Percentiles rank a stretch among this genome's conserved stretches.
These are phyloP conservation scores for Bruguiera sexangula DNA, from an alignment of 345 rosid genomes.

Conservation along the genomic window DNA sequence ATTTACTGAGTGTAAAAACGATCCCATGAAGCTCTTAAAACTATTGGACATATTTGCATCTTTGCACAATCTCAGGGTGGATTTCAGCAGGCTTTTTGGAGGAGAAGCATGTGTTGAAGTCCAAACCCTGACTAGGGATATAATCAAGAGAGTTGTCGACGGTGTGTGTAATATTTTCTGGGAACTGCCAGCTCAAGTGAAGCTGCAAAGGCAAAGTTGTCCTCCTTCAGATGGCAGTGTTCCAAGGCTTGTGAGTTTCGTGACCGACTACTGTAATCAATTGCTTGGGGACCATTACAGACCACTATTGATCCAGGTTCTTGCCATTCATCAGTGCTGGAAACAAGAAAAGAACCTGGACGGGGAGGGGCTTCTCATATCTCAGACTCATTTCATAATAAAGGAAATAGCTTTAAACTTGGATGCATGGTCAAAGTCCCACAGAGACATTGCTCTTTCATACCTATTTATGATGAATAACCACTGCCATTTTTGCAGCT, in stretches of 20 bases:
- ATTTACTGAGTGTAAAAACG: slow-evolving; percentile 52
- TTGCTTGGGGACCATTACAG: slow-evolving; percentile 47
- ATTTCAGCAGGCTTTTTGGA: slow-evolving; percentile 62
- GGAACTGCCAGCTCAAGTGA: slow-evolving; percentile 65
- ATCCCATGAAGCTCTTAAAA: slow-evolving; percentile 60
- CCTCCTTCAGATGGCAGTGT: slow-evolving; percentile 58
- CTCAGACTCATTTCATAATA: slow-evolving; percentile 47
- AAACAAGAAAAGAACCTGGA: slow-evolving; percentile 37
- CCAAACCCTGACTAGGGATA: slow-evolving; percentile 52
- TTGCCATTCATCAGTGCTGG: slow-evolving; percentile 64
- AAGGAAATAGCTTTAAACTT: slow-evolving; percentile 63
- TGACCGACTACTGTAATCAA: slow-evolving; percentile 65
- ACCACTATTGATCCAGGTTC: slow-evolving; percentile 50
- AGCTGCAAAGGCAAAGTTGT: slow-evolving; percentile 48
- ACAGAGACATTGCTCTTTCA: slow-evolving; percentile 39
- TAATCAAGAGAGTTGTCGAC: slow-evolving; percentile 50
- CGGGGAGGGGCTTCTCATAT: slow-evolving; percentile 42
- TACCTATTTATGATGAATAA: slow-evolving; percentile 89
- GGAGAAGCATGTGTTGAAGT: slow-evolving; percentile 51
- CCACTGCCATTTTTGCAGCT: slow-evolving; percentile 54
- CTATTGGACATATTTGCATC: slow-evolving; percentile 57
- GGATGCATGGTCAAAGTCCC: slow-evolving; percentile 68
- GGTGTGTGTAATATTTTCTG: slow-evolving; percentile 65
- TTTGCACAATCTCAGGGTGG: slow-evolving; percentile 51
- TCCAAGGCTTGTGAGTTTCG: slow-evolving; percentile 59